These are phyloP conservation scores for Ogataea saltuana DNA, from an alignment of 805 yeast genomes.

Conservation along the genomic window DNA sequence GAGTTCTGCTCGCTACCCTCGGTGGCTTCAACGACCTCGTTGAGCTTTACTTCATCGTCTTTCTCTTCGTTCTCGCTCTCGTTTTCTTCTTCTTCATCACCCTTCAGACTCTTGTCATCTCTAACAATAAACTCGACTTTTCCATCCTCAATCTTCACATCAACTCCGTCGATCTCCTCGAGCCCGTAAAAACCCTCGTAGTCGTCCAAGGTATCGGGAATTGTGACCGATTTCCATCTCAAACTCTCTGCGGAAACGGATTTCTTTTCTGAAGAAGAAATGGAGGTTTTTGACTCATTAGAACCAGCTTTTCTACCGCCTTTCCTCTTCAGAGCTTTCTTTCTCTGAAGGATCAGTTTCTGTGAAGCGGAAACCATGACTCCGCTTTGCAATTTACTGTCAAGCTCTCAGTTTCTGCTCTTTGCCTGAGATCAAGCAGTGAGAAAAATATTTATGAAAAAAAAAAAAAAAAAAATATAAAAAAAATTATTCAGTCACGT, in stretches of 20 bases:
- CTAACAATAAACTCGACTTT: slow-evolving; percentile 56
- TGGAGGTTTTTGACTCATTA: background rate
- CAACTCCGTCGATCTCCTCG: slow-evolving; percentile 94
- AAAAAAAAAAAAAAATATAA: slow-evolving; percentile 9
- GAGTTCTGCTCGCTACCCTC: slow-evolving; percentile 14
- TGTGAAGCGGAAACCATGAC: slow-evolving; percentile 23
- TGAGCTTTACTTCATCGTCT: slow-evolving; percentile 7
- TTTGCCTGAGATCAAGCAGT: slow-evolving; percentile 1
- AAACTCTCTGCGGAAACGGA: slow-evolving; percentile 52
- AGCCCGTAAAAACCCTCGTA: slow-evolving; percentile 90
- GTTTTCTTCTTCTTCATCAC: slow-evolving; percentile 12
- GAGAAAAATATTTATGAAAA: background rate
- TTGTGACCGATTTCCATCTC: slow-evolving; percentile 78
- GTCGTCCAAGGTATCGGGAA: slow-evolving; percentile 83
- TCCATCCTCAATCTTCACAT: slow-evolving; percentile 72
- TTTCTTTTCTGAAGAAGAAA: slow-evolving; percentile 8
- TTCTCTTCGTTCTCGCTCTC: slow-evolving; percentile 13
- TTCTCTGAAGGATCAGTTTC: slow-evolving; percentile 20
- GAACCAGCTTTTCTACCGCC: slow-evolving; percentile 7
- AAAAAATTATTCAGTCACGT: slow-evolving; percentile 1
- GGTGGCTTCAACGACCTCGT: too few species aligned
- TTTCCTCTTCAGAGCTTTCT: slow-evolving; percentile 13
- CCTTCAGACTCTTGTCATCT: slow-evolving; percentile 33
- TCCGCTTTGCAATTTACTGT: background rate
- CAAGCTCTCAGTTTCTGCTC: background rate